Percentiles rank a stretch among this genome's conserved stretches.
These are phyloP conservation scores for Pythium volutum DNA, from an alignment of 352 stramenopile genomes.

Conservation along the genomic window DNA sequence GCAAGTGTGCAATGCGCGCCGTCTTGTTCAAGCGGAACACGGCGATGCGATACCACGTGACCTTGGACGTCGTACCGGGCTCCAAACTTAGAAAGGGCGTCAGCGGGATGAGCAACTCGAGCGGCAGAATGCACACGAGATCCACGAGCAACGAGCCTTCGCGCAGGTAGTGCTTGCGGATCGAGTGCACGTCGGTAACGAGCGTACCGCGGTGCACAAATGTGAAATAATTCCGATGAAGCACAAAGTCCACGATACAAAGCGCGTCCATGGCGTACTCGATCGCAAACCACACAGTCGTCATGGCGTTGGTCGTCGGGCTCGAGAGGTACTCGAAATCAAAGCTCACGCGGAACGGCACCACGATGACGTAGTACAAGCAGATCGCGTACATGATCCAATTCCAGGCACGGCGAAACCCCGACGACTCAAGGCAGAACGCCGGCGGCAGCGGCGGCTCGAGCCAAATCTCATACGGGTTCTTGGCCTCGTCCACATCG, in stretches of 20 bases:
- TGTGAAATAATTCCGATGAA: slow-evolving; percentile 52
- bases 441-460: slow-evolving; percentile 24
- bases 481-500: slow-evolving; percentile 4
- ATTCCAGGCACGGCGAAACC: slow-evolving; percentile 28
- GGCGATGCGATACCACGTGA: slow-evolving; percentile 43
- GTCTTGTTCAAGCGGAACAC: slow-evolving; percentile 54
- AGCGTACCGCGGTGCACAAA: slow-evolving; percentile 41
- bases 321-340: slow-evolving; percentile 27
- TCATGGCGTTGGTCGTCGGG: slow-evolving; percentile 2
- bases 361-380: slow-evolving; percentile 32
- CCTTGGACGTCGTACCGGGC: not conserved
- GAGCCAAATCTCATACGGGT: slow-evolving; percentile 29
- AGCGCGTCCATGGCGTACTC: slow-evolving; percentile 37
- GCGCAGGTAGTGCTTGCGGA: slow-evolving; percentile 39
- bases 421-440: slow-evolving; percentile 28
- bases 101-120: slow-evolving; percentile 32
- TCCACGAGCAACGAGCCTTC: slow-evolving; percentile 48
- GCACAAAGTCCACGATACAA: slow-evolving; percentile 49
- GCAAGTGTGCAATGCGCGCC: slow-evolving; percentile 49
- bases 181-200: slow-evolving; percentile 30
- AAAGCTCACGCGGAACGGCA: slow-evolving; percentile 39
- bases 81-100: not conserved
- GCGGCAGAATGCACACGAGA: slow-evolving; percentile 37
- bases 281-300: slow-evolving; percentile 23
- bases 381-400: slow-evolving; percentile 31